Percentiles rank a stretch among this genome's conserved stretches.
phyloP scores from a whole-genome alignment of 768 basidiomycete species.

The Mycena alexandri region DNA sequence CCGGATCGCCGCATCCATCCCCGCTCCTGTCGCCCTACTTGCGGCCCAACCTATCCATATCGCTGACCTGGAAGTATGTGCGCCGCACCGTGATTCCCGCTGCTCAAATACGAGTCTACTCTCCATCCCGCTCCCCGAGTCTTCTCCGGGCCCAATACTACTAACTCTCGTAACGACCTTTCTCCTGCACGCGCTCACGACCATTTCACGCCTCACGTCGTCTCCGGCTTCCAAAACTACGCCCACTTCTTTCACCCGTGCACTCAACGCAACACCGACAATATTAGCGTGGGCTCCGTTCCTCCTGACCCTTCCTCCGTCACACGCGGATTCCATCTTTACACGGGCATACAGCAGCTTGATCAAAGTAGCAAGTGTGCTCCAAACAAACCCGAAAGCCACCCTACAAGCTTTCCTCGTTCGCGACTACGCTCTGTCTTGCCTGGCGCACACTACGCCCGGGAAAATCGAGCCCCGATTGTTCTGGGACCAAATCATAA shows the following conservation, averaged over 20 bases:
- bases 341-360: slow-evolving; percentile 71
- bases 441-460: slow-evolving; percentile 58
- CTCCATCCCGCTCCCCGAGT: slow-evolving; percentile 58
- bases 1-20: too few species aligned
- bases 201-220: slow-evolving; percentile 48
- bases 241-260: slow-evolving; percentile 43
- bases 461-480: slow-evolving; percentile 62
- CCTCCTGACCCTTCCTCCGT: slow-evolving; percentile 58
- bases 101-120: too few species aligned
- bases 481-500: slow-evolving; percentile 80
- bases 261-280: slow-evolving; percentile 48
- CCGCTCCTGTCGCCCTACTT: too few species aligned
- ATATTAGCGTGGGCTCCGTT: slow-evolving; percentile 68
- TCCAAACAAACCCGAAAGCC: slow-evolving; percentile 41
- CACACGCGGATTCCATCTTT: slow-evolving; percentile 69
- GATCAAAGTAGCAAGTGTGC: slow-evolving; percentile 51
- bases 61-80: too few species aligned
- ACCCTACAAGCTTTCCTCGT: slow-evolving; percentile 53
- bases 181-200: slow-evolving; percentile 65
- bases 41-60: too few species aligned
- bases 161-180: slow-evolving; percentile 72
- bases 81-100: too few species aligned
- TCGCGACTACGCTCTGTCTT: slow-evolving; percentile 62
- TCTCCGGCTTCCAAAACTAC: slow-evolving; percentile 32
- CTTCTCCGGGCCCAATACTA: slow-evolving; percentile 48